phyloP scores from a whole-genome alignment of 2,329 filamentous ascomycete genomes.

The Parastagonospora nodorum region DNA sequence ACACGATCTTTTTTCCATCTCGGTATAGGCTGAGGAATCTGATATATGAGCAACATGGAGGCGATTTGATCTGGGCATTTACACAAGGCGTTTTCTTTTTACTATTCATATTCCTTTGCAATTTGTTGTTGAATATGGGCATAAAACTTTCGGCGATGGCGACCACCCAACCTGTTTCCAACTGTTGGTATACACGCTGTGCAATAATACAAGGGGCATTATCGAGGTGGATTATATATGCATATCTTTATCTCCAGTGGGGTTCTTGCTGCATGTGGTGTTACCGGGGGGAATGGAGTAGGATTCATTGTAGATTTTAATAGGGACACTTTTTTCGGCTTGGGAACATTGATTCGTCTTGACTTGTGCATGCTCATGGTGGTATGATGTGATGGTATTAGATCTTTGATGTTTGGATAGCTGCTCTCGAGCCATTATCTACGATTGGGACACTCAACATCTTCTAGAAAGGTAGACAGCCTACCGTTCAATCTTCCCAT shows the following conservation, averaged over 20 bases:
- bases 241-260: not conserved
- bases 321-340: not conserved
- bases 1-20: not conserved
- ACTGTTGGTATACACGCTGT: not conserved
- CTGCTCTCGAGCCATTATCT: too few species aligned
- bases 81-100: slow-evolving; percentile 2
- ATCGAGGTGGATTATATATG: not conserved
- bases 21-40: not conserved
- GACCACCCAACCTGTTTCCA: not conserved
- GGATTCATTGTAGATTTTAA: slow-evolving; percentile 5
- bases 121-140: not conserved
- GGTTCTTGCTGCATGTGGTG: not conserved
- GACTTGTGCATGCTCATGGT: not conserved
- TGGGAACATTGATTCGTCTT: not conserved
- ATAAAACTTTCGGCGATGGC: not conserved
- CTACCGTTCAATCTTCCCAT: slow-evolving; percentile 37
- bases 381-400: not conserved
- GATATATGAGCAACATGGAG: not conserved
- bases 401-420: not conserved
- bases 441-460: slow-evolving; percentile 9
- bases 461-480: not conserved
- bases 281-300: not conserved
- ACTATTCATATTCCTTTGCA: not conserved
- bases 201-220: not conserved
- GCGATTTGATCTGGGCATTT: slow-evolving; percentile 4